A percentile compares a stretch with the other conserved stretches of the same genome.
These are phyloP conservation scores for Ulota crispa DNA, from an alignment of 225 moss, liverwort and hornwort species.

Conservation along the genomic window DNA sequence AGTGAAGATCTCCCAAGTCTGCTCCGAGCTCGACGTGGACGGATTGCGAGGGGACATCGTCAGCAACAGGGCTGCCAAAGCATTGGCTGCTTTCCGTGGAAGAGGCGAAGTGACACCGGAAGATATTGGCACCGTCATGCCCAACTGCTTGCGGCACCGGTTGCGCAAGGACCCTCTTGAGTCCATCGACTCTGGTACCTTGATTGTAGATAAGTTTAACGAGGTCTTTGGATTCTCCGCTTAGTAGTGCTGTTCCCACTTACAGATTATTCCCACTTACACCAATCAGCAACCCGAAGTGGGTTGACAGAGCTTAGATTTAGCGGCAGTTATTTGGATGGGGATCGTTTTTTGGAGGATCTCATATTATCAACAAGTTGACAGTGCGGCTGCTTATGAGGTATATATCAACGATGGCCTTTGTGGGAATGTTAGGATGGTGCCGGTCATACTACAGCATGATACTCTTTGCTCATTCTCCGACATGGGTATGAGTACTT, in stretches of 20 bases:
- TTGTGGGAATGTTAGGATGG: background rate
- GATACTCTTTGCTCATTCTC: constrained; percentile 17
- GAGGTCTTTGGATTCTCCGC: constrained; percentile 77
- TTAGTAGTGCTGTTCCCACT: constrained; percentile 24
- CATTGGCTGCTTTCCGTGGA: constrained; percentile 69
- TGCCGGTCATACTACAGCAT: constrained; percentile 4
- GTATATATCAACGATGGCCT: constrained; percentile 20
- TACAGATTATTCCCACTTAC: constrained; percentile 1
- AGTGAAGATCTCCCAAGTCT: constrained; percentile 88
- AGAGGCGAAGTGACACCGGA: constrained; percentile 77
- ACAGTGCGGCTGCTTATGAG: constrained; percentile 39
- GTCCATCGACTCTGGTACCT: constrained; percentile 81
- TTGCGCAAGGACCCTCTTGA: constrained; percentile 91
- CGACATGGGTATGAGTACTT: constrained; percentile 7
- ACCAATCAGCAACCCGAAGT: constrained; percentile 27
- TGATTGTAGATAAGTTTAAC: constrained; percentile 89
- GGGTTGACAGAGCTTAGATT: constrained; percentile 33
- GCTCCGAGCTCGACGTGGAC: constrained; percentile 87
- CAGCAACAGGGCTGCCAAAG: constrained; percentile 81
- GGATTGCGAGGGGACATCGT: constrained; percentile 89
- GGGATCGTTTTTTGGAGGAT: constrained; percentile 21
- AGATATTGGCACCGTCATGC: constrained; percentile 83
- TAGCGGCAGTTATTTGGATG: constrained; percentile 30
- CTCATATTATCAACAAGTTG: constrained; percentile 12
- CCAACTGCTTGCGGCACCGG: constrained; percentile 84